Evolutionary conservation across 768 basidiomycete genomes (phyloP).

Genomic region (Lactarius akahatsu): DNA sequence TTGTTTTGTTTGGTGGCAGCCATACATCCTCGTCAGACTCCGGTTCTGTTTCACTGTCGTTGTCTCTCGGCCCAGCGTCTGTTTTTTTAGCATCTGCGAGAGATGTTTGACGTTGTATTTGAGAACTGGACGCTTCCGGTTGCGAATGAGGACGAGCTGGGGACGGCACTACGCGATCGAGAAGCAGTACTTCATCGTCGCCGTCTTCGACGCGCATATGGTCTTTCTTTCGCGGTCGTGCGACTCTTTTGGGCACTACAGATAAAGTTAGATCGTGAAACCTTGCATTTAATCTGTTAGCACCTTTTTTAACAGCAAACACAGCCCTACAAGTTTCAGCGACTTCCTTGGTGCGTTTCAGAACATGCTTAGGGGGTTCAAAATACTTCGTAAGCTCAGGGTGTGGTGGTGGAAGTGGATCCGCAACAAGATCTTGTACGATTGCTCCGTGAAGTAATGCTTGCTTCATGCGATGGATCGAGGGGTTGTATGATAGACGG

Average conservation of each 20-base stretch:
- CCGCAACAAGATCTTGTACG: slow-evolving; percentile 63
- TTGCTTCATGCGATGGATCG: slow-evolving; percentile 88
- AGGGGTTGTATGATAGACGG: slow-evolving; percentile 78
- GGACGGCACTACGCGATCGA: slow-evolving; percentile 17
- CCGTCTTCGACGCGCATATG: slow-evolving; percentile 65
- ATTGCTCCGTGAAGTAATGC: slow-evolving; percentile 88
- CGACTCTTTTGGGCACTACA: slow-evolving; percentile 63
- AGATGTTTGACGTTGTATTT: slow-evolving; percentile 21
- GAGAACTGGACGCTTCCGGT: slow-evolving; percentile 33
- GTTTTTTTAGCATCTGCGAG: slow-evolving; percentile 30
- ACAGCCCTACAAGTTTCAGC: slow-evolving; percentile 59
- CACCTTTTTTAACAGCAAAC: slow-evolving; percentile 81
- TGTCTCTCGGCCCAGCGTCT: slow-evolving; percentile 29
- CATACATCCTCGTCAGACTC: slow-evolving; percentile 44
- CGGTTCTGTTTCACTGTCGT: slow-evolving; percentile 58
- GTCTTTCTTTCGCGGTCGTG: slow-evolving; percentile 56
- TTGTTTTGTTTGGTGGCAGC: slow-evolving; percentile 26
- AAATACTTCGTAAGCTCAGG: slow-evolving; percentile 83
- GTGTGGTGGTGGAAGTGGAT: slow-evolving; percentile 85
- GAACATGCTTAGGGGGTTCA: slow-evolving; percentile 65
- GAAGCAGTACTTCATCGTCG: slow-evolving; percentile 32
- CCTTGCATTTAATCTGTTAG: slow-evolving; percentile 20
- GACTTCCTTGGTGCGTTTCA: slow-evolving; percentile 56
- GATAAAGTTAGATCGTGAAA: neutral
- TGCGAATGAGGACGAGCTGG: slow-evolving; percentile 29